Base-by-base conservation (phyloP, 352 stramenopile genomes). In the Phytophthora crassamura region DNA sequence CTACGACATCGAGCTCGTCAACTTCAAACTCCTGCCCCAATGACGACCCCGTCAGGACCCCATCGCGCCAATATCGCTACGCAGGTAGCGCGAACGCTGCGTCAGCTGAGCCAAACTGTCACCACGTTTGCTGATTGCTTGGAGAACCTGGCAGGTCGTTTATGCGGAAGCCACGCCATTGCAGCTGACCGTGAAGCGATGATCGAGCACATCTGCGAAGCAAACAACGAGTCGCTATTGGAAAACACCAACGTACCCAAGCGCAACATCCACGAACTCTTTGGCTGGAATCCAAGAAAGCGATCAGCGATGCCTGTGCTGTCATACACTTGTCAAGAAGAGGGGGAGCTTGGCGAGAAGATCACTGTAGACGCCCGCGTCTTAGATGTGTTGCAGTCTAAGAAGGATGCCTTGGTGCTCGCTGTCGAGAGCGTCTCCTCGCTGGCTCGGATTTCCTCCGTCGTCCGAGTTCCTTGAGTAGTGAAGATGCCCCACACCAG, bases 391-490 rank as follows among this genome's bases (percentile, higher is more conserved):
- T 68, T 88, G 16, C 45, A 63, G 16, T 53, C 69, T 7, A 88
- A 91, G 48, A 69, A 70, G 55, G 64, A 82, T 38, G 77, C 74
- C 0, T 42, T 89, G 9, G 43, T 69, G 6, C 67, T 79, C 8
- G 77, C 78, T 0, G 59, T 89, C 7, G 78, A 91, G 32, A 81
- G 66, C 40, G 64, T 69, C 4, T 75, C 66, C 4, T 73, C 74
- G 6, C 42, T 91, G 0, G 51, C 75, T 28, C 50, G 77, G 6
- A 74, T 89, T 25, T 55, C 66, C 4, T 78, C 72, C 3, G 71
- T 88, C 40, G 59, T 89, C 28, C 54, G 58, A 28, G 57, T 68
- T n/a, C 57, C 61, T 41, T 83, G 47, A 72, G 18, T 63, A 33
- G 34, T 7, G 36, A 43, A 49, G 16, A 51, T 36, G 25, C n/a